A percentile compares a stretch with the other conserved stretches of the same genome.
phyloP scores from a whole-genome alignment of 495 filamentous ascomycete genomes.

The Penicillium steckii region DNA sequence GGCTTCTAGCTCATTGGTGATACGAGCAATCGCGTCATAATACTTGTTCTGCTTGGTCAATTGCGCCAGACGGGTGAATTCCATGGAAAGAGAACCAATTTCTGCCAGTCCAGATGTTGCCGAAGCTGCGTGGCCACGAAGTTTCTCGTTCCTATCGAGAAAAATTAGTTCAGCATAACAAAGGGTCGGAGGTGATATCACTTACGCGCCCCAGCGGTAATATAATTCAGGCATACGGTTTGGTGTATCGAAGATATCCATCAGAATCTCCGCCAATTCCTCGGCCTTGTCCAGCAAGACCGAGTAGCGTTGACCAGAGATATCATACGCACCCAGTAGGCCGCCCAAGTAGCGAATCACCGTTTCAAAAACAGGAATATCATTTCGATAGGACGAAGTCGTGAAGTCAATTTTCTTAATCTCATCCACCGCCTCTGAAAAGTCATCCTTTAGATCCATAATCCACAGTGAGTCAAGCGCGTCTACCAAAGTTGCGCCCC shows the following conservation, averaged over 20 bases:
- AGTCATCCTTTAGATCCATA: conserved; percentile 87
- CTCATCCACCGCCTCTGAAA: conserved; percentile 76
- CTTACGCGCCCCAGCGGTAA: conserved; percentile 79
- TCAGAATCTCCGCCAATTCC: conserved; percentile 84
- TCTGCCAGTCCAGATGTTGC: conserved; percentile 71
- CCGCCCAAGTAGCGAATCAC: conserved; percentile 86
- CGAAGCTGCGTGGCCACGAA: conserved; percentile 64
- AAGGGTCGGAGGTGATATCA: conserved; percentile 7
- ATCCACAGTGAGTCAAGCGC: conserved; percentile 95
- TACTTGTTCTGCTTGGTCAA: conserved; percentile 84
- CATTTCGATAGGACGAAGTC: conserved; percentile 54
- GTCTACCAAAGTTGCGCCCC: conserved; percentile 94
- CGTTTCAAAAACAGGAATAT: conserved; percentile 82
- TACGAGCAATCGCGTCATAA: conserved; percentile 91
- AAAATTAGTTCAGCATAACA: conserved; percentile 9
- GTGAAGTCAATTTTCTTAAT: conserved; percentile 89
- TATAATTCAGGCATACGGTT: conserved; percentile 92
- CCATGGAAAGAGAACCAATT: conserved; percentile 85
- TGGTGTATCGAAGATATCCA: conserved; percentile 92
- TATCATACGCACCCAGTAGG: conserved; percentile 78
- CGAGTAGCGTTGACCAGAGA: conserved; percentile 64
- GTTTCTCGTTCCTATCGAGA: conserved; percentile 49
- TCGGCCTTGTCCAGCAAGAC: conserved; percentile 81
- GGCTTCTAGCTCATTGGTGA: conserved; percentile 82
- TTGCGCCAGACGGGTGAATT: conserved; percentile 92